Evolutionary conservation across 1,139 yeast genomes (phyloP).

Genomic region (Candida freyschussii): DNA sequence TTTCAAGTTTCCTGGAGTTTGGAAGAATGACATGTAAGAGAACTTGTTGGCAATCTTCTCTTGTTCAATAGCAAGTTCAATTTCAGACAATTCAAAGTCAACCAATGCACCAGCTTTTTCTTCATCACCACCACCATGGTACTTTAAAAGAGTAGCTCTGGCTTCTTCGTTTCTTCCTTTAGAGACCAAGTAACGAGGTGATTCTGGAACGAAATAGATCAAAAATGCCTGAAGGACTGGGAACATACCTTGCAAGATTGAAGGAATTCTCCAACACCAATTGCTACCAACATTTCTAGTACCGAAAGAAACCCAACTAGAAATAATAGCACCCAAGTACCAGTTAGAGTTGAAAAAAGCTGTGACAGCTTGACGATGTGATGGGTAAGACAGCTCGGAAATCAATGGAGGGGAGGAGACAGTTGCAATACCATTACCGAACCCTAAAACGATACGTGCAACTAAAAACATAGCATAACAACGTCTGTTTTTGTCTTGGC

Average conservation of each 20-base stretch:
- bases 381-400: conserved; percentile 40
- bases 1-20: conserved; percentile 35
- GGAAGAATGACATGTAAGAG: conserved; percentile 26
- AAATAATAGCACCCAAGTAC: conserved; percentile 52
- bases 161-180: conserved; percentile 54
- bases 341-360: conserved; percentile 48
- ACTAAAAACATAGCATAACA: conserved; percentile 42
- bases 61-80: conserved; percentile 34
- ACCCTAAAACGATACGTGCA: conserved; percentile 45
- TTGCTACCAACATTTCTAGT: conserved; percentile 25
- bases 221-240: conserved; percentile 38
- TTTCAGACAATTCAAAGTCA: conserved; percentile 43
- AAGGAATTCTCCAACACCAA: conserved; percentile 43
- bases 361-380: conserved; percentile 44
- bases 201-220: conserved; percentile 52
- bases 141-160: conserved; percentile 35
- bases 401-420: conserved; percentile 39
- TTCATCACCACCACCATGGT: conserved; percentile 37
- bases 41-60: conserved; percentile 26
- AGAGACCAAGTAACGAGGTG: conserved; percentile 68
- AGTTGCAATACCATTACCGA: conserved; percentile 41
- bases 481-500: conserved; percentile 15
- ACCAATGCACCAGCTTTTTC: conserved; percentile 34
- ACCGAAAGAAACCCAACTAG: conserved; percentile 55
- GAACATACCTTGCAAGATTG: conserved; percentile 36